A percentile compares a stretch with the other conserved stretches of the same genome.
These are phyloP conservation scores for Moelleriella libera DNA, from an alignment of 2,329 filamentous ascomycete species.

Conservation along the genomic window DNA sequence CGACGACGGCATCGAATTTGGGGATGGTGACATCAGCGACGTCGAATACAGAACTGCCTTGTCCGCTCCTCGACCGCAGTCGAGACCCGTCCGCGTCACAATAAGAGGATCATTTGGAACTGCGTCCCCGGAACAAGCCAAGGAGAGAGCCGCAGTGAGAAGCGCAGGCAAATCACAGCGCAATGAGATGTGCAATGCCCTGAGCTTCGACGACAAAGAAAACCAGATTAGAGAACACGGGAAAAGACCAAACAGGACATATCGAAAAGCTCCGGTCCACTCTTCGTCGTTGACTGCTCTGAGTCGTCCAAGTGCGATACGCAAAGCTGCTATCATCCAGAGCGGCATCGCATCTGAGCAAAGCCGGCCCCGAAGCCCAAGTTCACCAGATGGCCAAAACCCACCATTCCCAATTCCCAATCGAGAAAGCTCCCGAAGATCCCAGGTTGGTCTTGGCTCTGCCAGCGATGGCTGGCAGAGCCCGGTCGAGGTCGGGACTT, in stretches of 20 bases:
- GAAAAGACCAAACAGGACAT: conserved; percentile 18
- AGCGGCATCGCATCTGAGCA: conserved; percentile 61
- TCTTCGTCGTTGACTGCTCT: conserved; percentile 13
- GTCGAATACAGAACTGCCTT: conserved; percentile 53
- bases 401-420: conserved; percentile 90
- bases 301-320: conserved; percentile 48
- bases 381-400: conserved; percentile 40
- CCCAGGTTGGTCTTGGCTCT: conserved; percentile 49
- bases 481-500: conserved; percentile 50
- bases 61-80: conserved; percentile 44
- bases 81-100: conserved; percentile 18
- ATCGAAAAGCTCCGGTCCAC: conserved; percentile 20
- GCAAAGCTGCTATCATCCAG: conserved; percentile 67
- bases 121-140: conserved; percentile 27
- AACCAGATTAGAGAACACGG: conserved; percentile 7
- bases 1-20: conserved; percentile 50
- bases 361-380: conserved; percentile 50
- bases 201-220: conserved; percentile 20
- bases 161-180: conserved; percentile 19
- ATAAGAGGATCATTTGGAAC: conserved; percentile 28
- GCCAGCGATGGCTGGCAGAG: conserved; percentile 63
- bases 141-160: conserved; percentile 12
- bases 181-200: conserved; percentile 32
- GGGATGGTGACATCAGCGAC: conserved; percentile 47
- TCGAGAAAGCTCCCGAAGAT: conserved; percentile 71